Evolutionary conservation across 2,329 filamentous ascomycete genomes (phyloP).

Genomic region (Colletotrichum plurivorum): DNA sequence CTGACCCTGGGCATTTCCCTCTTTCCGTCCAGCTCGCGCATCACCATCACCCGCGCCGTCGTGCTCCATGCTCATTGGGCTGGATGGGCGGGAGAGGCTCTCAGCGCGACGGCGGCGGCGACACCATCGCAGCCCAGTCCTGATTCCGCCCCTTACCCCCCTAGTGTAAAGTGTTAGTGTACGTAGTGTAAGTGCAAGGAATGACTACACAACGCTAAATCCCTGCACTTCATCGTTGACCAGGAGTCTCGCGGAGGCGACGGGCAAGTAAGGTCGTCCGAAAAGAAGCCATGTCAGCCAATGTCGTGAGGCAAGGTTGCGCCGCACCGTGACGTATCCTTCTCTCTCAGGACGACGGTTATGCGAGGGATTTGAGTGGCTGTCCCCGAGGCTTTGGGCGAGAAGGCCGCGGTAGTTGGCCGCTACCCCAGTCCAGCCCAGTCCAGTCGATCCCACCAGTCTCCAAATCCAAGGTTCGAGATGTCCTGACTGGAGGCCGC

Average conservation of each 20-base stretch:
- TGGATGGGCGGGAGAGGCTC: constrained; percentile 24
- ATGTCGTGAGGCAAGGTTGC: constrained; percentile 37
- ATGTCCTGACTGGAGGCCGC: constrained; percentile 41
- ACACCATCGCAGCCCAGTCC: constrained; percentile 27
- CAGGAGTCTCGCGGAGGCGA: constrained; percentile 18
- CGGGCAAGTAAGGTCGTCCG: constrained; percentile 13
- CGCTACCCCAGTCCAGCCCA: neutral
- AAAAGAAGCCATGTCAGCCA: constrained; percentile 19
- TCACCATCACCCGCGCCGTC: neutral
- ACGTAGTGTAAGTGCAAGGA: constrained; percentile 4
- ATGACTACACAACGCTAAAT: constrained; percentile 4
- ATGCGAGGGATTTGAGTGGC: constrained; percentile 37
- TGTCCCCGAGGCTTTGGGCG: constrained; percentile 34
- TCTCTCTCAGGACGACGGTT: constrained; percentile 18
- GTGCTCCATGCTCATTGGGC: constrained; percentile 22
- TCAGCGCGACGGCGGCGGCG: constrained; percentile 36
- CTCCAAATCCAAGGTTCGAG: constrained; percentile 37
- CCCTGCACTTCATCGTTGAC: constrained; percentile 23
- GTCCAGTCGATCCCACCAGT: constrained; percentile 2
- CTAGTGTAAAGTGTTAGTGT: constrained; percentile 16
- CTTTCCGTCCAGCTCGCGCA: constrained; percentile 14
- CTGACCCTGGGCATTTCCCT: constrained; percentile 27
- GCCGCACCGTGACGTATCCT: constrained; percentile 39
- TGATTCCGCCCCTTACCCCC: constrained; percentile 11
- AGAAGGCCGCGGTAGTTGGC: constrained; percentile 29